These are phyloP conservation scores for Rhizopogon rudus DNA, from an alignment of 768 basidiomycete species.

Conservation along the genomic window DNA sequence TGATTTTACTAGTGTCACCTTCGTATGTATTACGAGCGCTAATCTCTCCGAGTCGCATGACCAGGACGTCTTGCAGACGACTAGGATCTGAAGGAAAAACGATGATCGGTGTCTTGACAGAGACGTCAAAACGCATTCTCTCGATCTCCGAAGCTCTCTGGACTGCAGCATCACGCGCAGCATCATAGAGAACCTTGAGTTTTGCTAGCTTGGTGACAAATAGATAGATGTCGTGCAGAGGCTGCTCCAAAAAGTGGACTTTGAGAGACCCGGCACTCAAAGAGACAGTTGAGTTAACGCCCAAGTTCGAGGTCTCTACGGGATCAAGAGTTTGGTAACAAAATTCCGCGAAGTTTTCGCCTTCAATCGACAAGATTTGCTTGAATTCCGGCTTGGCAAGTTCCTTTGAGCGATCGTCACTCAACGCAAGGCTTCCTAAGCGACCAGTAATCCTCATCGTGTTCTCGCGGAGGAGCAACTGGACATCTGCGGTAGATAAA, in stretches of 20 bases:
- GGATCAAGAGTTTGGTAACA: constrained; percentile 89
- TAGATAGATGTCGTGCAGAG: constrained; percentile 82
- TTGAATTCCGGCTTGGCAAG: constrained; percentile 66
- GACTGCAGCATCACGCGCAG: constrained; percentile 88
- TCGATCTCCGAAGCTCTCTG: constrained; percentile 92
- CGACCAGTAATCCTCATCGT: constrained; percentile 77
- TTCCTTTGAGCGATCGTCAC: constrained; percentile 58
- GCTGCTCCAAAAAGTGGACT: constrained; percentile 82
- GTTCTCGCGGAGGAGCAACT: constrained; percentile 63
- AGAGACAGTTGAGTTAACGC: constrained; percentile 78
- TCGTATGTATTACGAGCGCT: constrained; percentile 74
- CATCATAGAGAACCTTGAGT: constrained; percentile 92
- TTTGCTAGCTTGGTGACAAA: constrained; percentile 84
- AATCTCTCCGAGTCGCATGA: constrained; percentile 86
- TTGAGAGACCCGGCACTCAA: constrained; percentile 88
- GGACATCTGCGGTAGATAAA: constrained; percentile 85
- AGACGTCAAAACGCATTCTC: constrained; percentile 88
- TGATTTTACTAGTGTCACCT: constrained; percentile 48
- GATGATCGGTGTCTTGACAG: constrained; percentile 87
- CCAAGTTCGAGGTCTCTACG: constrained; percentile 58
- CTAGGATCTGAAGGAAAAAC: constrained; percentile 73
- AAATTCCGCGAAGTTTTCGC: constrained; percentile 91
- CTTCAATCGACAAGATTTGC: constrained; percentile 88
- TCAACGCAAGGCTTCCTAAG: constrained; percentile 77
- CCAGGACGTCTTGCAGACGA: constrained; percentile 59